Evolutionary conservation across 108 stramenopile species (phyloP), one percentile per base, ranked within the genome.

Genomic region (Nitzschia putrida): DNA sequence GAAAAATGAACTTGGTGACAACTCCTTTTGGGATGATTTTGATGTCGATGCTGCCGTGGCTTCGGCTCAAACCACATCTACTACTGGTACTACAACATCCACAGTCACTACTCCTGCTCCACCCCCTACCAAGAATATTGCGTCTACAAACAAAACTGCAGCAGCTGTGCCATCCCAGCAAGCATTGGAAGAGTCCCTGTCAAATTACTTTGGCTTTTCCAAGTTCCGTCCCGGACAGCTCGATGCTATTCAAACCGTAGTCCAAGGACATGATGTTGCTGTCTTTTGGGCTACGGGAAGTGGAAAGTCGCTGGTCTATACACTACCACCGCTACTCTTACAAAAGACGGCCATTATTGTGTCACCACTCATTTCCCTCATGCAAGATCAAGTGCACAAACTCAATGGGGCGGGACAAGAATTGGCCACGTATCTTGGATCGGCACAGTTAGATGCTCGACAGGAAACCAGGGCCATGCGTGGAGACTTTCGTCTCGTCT

Each of bases 211-310:
- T 70, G 83, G 83, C 9, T 79, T 60, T 52, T 57, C 68, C 47
- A 49, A 45, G 14, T 83, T 76, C 49, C 73, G 78, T 41, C 56
- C 64, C 49, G 83, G 83, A 13, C 83, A 83, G 44, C 37, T 64
- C 1, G 45, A 72, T 24, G 83, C 75, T 16, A 61, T 83, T 20
- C 53, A 63, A 16, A 71, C 71, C 7, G 61, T 76, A 13, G 21
- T 61, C 8, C 54, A 68, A 41, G 47, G 59, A 43, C 63, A 71
- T 40, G 96, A 97, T 73, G 84, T 84, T 0, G 92, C 92, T 42
- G 89, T 96, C 14, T 94, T 96, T 82, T 95, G 95, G 96, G 83
- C 94, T 0, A 98, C 98, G 0, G 98, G 97, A 10, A 78, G 85
- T 3, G 98, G 98, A 41, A 98, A 98, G 71, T 80, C 77, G 11